Evolutionary conservation across 176 grass and related monocot species (phyloP), one percentile per base, ranked within the genome.

Genomic region (Musa beccarii): DNA sequence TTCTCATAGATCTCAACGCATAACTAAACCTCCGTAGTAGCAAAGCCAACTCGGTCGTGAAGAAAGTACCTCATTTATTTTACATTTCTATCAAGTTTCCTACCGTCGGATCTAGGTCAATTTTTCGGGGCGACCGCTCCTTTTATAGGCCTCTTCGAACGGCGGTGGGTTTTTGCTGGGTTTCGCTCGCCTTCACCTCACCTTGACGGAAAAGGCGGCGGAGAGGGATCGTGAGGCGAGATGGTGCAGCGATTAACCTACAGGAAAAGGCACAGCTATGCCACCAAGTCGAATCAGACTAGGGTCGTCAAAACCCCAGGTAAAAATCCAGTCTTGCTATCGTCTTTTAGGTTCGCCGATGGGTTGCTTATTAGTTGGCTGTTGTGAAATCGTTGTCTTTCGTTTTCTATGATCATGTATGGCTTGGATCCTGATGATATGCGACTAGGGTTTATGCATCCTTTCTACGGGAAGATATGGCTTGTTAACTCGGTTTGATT

Each of bases 231-330:
- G 23, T 66, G 23, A 28, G 57, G 57, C 80, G 43, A 82, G 55
- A 96, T 92, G 93, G 93, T 96, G 81, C 93, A 96, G 77, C 73
- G 89, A 63, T 79, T 92, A 74, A 89, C 89, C 22, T 92, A 92
- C 81, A 71, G 86, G 69, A 92, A 92, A 76, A 66, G 89, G 16
- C 89, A 92, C 21, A 89, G 89, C 84, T 92, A 92, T 64, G 84
- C 89, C 76, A 92, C 89, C 16, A 89, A 86, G 22, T 92, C 89
- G 51, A 92, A 92, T 76, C 89, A 89, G 83, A 92, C 89, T 59
- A 83, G 89, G 61, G 86, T 92, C 64, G 86, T 92, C 78, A 92
- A 92, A 82, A 92, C 86, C 76, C 86, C 86, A 3, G 86, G 86
- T 89, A 70, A 52, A 10, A 15, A 70, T 51, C 43, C 49, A 22